Percentiles rank a stretch among this genome's conserved stretches.
Evolutionary conservation across 116 monocot species (phyloP).

Genomic region (Papilionanthe hybrid): DNA sequence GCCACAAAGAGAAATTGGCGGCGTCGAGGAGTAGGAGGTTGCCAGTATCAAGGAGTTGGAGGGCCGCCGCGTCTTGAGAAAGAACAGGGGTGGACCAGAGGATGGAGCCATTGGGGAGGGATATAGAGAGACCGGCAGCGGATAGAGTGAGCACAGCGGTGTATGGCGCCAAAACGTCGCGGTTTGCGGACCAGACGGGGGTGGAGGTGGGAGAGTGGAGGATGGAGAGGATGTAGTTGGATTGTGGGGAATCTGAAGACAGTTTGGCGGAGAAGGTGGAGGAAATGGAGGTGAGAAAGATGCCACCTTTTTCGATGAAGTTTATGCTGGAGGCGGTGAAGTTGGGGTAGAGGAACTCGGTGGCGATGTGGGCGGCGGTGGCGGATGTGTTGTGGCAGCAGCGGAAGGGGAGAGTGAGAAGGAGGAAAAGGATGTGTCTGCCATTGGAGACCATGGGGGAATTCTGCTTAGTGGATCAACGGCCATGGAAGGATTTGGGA

Average conservation of each 20-base stretch:
- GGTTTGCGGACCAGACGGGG: conserved; percentile 75
- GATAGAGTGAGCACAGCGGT: conserved; percentile 36
- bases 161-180: conserved; percentile 28
- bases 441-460: conserved; percentile 7
- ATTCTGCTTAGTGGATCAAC: not conserved
- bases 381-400: not conserved
- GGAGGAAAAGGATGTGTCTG: not conserved
- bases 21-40: conserved; percentile 59
- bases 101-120: conserved; percentile 17
- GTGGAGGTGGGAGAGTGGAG: conserved; percentile 33
- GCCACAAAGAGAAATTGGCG: conserved; percentile 61
- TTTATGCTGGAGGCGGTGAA: conserved; percentile 41
- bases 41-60: conserved; percentile 66
- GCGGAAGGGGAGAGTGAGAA: conserved; percentile 24
- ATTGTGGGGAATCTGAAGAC: conserved; percentile 39
- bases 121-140: conserved; percentile 37
- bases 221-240: conserved; percentile 52
- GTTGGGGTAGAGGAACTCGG: conserved; percentile 46
- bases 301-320: conserved; percentile 46
- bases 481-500: not conserved
- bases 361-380: conserved; percentile 13
- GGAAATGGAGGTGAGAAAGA: conserved; percentile 60
- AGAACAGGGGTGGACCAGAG: conserved; percentile 71
- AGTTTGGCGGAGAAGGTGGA: conserved; percentile 35
- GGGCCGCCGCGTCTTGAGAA: conserved; percentile 17